Conservation (phyloP, 2,329 filamentous ascomycete species). For the Decorospora gaudefroyi region DNA sequence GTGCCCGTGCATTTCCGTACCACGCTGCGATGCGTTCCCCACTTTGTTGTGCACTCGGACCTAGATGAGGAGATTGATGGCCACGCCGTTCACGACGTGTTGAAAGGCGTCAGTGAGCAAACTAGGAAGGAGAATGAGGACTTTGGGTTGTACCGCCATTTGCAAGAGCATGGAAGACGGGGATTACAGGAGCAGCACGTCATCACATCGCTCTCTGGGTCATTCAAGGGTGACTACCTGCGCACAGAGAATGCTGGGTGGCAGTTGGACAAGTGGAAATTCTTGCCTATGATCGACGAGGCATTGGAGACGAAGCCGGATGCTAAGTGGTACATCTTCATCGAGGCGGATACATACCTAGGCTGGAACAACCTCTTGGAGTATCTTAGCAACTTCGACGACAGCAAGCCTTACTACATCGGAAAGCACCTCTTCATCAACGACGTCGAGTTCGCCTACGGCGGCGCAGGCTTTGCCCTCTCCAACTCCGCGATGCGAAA, state of each 20-base stretch:
- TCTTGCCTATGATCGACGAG: slow-evolving; percentile 60
- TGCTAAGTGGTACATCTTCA: slow-evolving; percentile 48
- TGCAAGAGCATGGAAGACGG: slow-evolving; percentile 53
- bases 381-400: slow-evolving; percentile 48
- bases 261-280: slow-evolving; percentile 64
- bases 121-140: slow-evolving; percentile 52
- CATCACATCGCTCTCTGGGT: slow-evolving; percentile 40
- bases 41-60: slow-evolving; percentile 63
- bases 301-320: slow-evolving; percentile 47
- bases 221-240: slow-evolving; percentile 42
- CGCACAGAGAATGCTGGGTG: slow-evolving; percentile 52
- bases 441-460: slow-evolving; percentile 52
- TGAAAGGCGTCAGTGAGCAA: slow-evolving; percentile 51
- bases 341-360: slow-evolving; percentile 47
- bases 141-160: slow-evolving; percentile 58
- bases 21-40: slow-evolving; percentile 60
- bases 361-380: slow-evolving; percentile 48
- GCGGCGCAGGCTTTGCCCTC: slow-evolving; percentile 52
- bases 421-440: slow-evolving; percentile 53
- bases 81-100: slow-evolving; percentile 54
- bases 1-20: slow-evolving; percentile 62
- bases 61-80: slow-evolving; percentile 59
- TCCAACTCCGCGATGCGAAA: slow-evolving; percentile 50
- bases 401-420: slow-evolving; percentile 49
- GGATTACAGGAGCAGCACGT: slow-evolving; percentile 42